Base-by-base conservation (phyloP, 257 asterid species). In the Catharanthus roseus region DNA sequence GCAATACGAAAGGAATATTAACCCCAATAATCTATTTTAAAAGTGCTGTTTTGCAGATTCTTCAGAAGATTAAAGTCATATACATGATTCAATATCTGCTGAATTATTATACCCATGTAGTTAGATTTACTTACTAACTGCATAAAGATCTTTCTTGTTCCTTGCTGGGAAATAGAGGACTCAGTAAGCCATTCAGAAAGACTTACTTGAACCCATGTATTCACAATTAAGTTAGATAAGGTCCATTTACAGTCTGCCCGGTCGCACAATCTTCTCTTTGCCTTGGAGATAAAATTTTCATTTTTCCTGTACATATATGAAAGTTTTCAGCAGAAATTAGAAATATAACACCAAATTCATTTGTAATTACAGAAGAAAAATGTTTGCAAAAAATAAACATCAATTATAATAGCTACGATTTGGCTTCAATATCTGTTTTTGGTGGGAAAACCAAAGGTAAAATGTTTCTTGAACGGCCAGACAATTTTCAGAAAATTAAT, bases 281-380 rank as follows among this genome's bases (percentile, higher is more conserved):
- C n/a, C 38, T 9, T 51, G 9, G 9, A 16, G 54, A 38, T 64
- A 29, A 3, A 38, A 3, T 64, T 39, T 63, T 73, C 71, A 65
- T 44, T 24, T 26, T 16, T 65, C 71, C 77, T 73, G 66, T 38
- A 36, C 34, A 65, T 5, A 16, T 28, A 38, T 6, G 10, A 51
- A 21, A 62, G 12, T 15, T 39, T 69, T 8, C 62, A 73, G 74
- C 65, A 26, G 42, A 28, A 39, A 28, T 16, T 29, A 73, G 42
- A 51, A 23, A 64, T 3, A 53, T 23, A 51, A 10, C 2, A 26
- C 28, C 38, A 45, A 10, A 4, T 62, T 61, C 34, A 24, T 5
- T 34, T 62, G 44, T 45, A 62, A 72, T 38, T 38, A 2, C 23
- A 57, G 9, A 33, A 38, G 19, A 34, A 67, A 44, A 5, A 47